Base-by-base conservation (phyloP, 768 basidiomycete species). In the Tubosaeta sp. region DNA sequence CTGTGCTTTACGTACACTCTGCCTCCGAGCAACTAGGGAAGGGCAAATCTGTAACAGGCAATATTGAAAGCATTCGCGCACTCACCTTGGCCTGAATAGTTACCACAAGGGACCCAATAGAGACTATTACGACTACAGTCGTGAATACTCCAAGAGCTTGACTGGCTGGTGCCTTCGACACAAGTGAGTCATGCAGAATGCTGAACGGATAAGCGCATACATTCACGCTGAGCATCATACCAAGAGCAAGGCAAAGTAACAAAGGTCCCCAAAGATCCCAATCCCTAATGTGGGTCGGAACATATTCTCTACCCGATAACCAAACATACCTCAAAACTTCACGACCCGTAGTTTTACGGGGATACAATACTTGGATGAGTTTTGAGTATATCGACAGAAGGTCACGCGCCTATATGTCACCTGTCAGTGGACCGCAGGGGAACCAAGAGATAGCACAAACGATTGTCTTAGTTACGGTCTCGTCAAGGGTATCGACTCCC, bases 251-350 rank as follows among this genome's bases (percentile, higher is more conserved):
- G 59, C 87, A 91, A 35, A 94, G 77, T 22, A 97, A 76, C 3
- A 97, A 76, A 11, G 94, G 94, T 3, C 94, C 94, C 95, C 95
- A 98, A 22, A 98, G 77, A 70, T 98, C 95, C 95, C 94, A 98
- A 65, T 97, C 94, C 56, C 93, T 93, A 63, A 13, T 32, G 35
- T 38, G 16, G 29, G 27, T 57, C n/a, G 58, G 48, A 39, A 13
- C 43, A 24, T 35, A 12, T 49, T 27, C 31, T 30, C 29, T 25
- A 16, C 44, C 51, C 11, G 51, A 44, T 34, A 22, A 24, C 11
- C 1, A 14, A 29, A 39, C 76, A 48, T 38, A 90, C 94, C 77
- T 80, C 41, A 94, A 71, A 5, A 94, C 89, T 72, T 94, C 93
- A 43, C 90, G 83, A 11, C 82, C 82, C 6, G 76, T 76, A 7